A percentile compares a stretch with the other conserved stretches of the same genome.
Evolutionary conservation across 768 basidiomycete species (phyloP).

Genomic region (Saitozyma podzolica): DNA sequence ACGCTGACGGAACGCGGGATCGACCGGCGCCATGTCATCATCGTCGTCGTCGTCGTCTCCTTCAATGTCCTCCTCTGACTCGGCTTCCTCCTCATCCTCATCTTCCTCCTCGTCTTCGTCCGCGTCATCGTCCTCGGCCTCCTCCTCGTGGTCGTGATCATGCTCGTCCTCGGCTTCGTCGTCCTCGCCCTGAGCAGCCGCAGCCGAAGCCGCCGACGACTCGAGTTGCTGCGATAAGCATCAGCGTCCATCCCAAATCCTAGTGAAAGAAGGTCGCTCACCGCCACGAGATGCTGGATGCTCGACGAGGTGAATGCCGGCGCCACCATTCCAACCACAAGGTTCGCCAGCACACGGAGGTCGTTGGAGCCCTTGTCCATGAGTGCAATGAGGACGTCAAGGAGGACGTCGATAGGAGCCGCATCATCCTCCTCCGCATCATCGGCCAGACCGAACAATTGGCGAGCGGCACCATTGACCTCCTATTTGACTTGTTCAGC

Average conservation of each 20-base stretch:
- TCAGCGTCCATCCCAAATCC: too few species aligned
- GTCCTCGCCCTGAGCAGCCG: slow-evolving; percentile 6
- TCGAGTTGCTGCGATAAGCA: too few species aligned
- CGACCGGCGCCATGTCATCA: slow-evolving; percentile 51
- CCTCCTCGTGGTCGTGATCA: slow-evolving; percentile 29
- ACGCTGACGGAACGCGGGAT: slow-evolving; percentile 64
- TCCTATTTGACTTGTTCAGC: slow-evolving; percentile 24
- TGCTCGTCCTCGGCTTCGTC: slow-evolving; percentile 22
- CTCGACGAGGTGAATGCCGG: slow-evolving; percentile 67
- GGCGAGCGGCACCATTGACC: slow-evolving; percentile 36
- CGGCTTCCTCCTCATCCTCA: slow-evolving; percentile 36
- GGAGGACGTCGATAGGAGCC: slow-evolving; percentile 76
- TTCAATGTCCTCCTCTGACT: slow-evolving; percentile 31
- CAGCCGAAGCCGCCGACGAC: not conserved
- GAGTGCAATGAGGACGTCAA: slow-evolving; percentile 86
- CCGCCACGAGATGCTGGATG: slow-evolving; percentile 75
- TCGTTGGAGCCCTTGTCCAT: slow-evolving; percentile 80
- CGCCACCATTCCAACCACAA: slow-evolving; percentile 74
- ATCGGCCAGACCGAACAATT: slow-evolving; percentile 36
- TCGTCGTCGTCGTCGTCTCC: slow-evolving; percentile 54
- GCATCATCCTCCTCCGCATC: slow-evolving; percentile 55
- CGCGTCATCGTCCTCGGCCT: slow-evolving; percentile 41
- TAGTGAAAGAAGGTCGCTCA: slow-evolving; percentile 59
- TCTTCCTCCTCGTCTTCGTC: slow-evolving; percentile 45
- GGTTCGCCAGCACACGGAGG: slow-evolving; percentile 74